phyloP scores from a whole-genome alignment of 176 grass and related monocot species.

The Rhynchospora tenuis region DNA sequence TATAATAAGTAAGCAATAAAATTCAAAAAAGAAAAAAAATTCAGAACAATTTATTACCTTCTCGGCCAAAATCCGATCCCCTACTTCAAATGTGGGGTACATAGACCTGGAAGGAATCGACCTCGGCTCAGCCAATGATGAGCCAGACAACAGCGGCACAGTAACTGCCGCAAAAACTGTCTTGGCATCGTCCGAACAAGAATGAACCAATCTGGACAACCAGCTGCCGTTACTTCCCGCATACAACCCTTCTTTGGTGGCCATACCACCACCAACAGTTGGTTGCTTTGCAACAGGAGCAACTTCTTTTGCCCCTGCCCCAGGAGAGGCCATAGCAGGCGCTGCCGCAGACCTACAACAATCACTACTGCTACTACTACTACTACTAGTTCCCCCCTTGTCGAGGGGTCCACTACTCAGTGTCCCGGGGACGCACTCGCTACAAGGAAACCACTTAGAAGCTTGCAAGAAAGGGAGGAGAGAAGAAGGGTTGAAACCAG shows the following conservation, averaged over 20 bases:
- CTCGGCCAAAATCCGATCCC: conserved; percentile 87
- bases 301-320: conserved; percentile 13
- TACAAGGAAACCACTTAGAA: conserved; percentile 84
- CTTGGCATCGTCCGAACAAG: conserved; percentile 89
- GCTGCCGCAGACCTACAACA: background rate
- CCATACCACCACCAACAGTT: background rate
- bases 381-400: conserved; percentile 22
- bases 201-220: conserved; percentile 72
- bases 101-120: conserved; percentile 94
- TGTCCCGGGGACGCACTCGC: conserved; percentile 33
- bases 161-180: conserved; percentile 69
- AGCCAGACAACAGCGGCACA: conserved; percentile 69
- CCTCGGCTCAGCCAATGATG: conserved; percentile 68
- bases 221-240: conserved; percentile 42
- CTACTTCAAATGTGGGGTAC: conserved; percentile 93
- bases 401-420: conserved; percentile 29
- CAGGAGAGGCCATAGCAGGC: conserved; percentile 35
- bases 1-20: background rate
- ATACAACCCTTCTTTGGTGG: background rate
- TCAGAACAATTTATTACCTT: conserved; percentile 42
- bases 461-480: conserved; percentile 73
- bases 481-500: conserved; percentile 54
- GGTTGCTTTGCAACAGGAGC: background rate
- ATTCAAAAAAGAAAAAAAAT: background rate
- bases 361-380: background rate